Evolutionary conservation across 116 monocot species (phyloP).

Genomic region (Iris pallida): DNA sequence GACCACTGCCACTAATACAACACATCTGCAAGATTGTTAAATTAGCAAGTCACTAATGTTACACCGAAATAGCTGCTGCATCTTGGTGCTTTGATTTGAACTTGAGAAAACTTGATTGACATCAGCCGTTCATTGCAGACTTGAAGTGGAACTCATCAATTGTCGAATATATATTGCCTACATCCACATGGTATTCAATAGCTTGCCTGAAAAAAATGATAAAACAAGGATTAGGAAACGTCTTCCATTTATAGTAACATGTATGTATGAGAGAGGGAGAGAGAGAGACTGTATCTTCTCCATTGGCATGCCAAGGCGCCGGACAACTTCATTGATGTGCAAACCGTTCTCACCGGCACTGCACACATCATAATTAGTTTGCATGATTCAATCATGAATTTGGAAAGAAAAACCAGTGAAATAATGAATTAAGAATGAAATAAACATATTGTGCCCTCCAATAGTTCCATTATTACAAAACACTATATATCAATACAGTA

Average conservation of each 20-base stretch:
- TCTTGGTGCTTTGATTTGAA: too few species aligned
- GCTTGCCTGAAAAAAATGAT: constrained; percentile 26
- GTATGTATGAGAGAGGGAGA: constrained; percentile 1
- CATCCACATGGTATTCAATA: constrained; percentile 34
- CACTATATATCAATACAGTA: too few species aligned
- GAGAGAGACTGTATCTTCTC: constrained; percentile 27
- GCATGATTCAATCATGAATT: not conserved
- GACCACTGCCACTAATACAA: too few species aligned
- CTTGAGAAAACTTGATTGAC: too few species aligned
- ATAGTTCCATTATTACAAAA: too few species aligned
- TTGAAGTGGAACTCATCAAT: constrained; percentile 49
- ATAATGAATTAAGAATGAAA: not conserved
- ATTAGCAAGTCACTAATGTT: too few species aligned
- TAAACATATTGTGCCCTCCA: not conserved
- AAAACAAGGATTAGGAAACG: not conserved
- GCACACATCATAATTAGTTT: constrained; percentile 2
- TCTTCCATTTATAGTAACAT: not conserved
- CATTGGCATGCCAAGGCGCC: constrained; percentile 24
- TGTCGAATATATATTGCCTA: constrained; percentile 52
- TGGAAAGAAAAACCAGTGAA: not conserved
- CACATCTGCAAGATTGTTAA: too few species aligned
- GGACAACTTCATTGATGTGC: constrained; percentile 29
- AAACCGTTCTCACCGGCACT: constrained; percentile 47
- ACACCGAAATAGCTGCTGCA: too few species aligned
- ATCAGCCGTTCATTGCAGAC: constrained; percentile 48